phyloP scores from a whole-genome alignment of 2,329 filamentous ascomycete genomes.

The Trichoderma pleuroti region DNA sequence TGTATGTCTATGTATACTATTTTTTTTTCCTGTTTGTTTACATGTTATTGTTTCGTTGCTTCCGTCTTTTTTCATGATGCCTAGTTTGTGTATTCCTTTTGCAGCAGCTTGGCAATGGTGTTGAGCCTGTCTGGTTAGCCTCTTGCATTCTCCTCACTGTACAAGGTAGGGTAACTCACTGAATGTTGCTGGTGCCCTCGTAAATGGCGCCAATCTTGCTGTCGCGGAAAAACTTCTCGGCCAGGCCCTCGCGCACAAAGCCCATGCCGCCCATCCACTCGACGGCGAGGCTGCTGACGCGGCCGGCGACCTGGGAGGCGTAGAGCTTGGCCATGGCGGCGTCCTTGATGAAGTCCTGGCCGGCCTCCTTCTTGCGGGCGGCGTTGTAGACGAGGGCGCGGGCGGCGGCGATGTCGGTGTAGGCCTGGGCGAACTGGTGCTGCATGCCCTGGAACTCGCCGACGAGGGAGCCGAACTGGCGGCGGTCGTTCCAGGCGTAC shows the following conservation, averaged over 20 bases:
- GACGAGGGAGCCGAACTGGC: slow-evolving; percentile 90
- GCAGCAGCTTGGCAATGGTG: slow-evolving; percentile 60
- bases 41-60: neutral
- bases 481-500: slow-evolving; percentile 97
- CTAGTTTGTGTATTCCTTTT: slow-evolving; percentile 57
- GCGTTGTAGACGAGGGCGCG: slow-evolving; percentile 94
- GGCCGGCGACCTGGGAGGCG: slow-evolving; percentile 85
- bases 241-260: slow-evolving; percentile 91
- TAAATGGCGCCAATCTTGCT: slow-evolving; percentile 99
- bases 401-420: slow-evolving; percentile 88
- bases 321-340: slow-evolving; percentile 98
- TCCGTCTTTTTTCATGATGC: slow-evolving; percentile 19
- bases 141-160: neutral
- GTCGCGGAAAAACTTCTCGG: slow-evolving; percentile 97
- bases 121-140: slow-evolving; percentile 44
- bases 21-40: slow-evolving; percentile 5
- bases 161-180: slow-evolving; percentile 43
- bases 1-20: neutral
- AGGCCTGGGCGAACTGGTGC: slow-evolving; percentile 95
- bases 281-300: slow-evolving; percentile 78
- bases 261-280: slow-evolving; percentile 99
- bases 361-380: slow-evolving; percentile 95
- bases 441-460: slow-evolving; percentile 99
- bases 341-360: slow-evolving; percentile 90
- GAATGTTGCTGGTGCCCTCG: slow-evolving; percentile 81